Evolutionary conservation across 2,329 filamentous ascomycete species (phyloP), one percentile per base, ranked within the genome.

Genomic region (Teratosphaeria viscida): DNA sequence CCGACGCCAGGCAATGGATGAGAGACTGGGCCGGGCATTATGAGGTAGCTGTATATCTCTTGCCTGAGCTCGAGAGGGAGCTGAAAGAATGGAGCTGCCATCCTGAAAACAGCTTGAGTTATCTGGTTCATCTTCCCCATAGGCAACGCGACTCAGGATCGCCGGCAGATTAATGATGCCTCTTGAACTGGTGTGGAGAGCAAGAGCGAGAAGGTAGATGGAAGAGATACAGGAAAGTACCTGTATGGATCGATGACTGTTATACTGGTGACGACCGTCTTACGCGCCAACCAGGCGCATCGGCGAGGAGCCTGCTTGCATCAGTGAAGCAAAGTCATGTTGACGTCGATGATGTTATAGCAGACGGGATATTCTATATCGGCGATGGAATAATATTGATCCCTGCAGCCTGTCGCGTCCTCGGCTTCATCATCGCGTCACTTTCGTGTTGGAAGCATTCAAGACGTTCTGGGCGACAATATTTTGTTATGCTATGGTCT

Each of bases 61-160:
- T 73, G 70, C 34, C 77, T 74, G 47, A 79, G 69, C 61, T 79
- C 77, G 57, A 75, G 59, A 3, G 77, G 77, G 14, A 79, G 71
- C 49, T 59, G 72, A 63, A 70, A 73, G 62, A 66, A 66, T 14
- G 63, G 61, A 60, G 59, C 53, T 19, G 53, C 23, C 34, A 6
- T 16, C 16, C 5, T 19, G 53, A 5, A 6, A 4, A 26, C 5
- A 34, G 27, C 14, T 19, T n/a, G 3, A 27, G 7, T 16, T 12
- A 29, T 54, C 12, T 8, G n/a, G 23, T 54, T 32, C 53, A 49
- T 49, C n/a, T 49, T 49, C 19, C 43, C 19, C 5, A 53, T 19
- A 6, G 2, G 52, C 23, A 5, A 27, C 23, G 19, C 52, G 14
- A 53, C 52, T 16, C 12, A 53, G 12, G 52, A 23, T 53, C 3